Evolutionary conservation across 208 protist species (phyloP), one percentile per base, ranked within the genome.

Genomic region (Trypanosoma avium): DNA sequence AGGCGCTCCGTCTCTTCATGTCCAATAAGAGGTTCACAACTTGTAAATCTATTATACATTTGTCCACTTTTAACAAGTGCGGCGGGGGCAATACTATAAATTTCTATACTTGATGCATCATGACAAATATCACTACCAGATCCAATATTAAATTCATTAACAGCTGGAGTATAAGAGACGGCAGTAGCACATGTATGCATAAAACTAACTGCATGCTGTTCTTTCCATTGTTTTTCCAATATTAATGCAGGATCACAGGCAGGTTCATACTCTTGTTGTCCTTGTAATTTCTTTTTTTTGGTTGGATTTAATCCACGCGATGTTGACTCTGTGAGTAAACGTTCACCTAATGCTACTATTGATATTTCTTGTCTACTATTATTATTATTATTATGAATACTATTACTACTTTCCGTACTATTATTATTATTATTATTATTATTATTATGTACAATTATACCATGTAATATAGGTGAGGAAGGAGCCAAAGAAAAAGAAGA

Each of bases 341-440:
- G 67, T 70, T 88, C 82, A 5, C 87, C 87, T 2, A 93, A 75
- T 55, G 85, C 54, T 15, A 93, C 49, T 3, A 84, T 52, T 0
- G 67, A 60, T 6, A 54, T 72, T 29, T 56, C 54, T 30, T 68
- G 33, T 9, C 19, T 53, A 53, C 33, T 30, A 5, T 15, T 26
- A 27, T 19, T 27, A 8, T 57, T 53, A 15, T n/a, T 32, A 46
- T 6, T 38, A 26, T 10, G 17, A 35, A n/a, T 10, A 45, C 45
- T 43, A 47, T 46, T n/a, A n/a, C n/a, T n/a, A n/a, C n/a, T n/a
- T n/a, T n/a, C n/a, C n/a, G n/a, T 35, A n/a, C 19, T 53, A 53
- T 46, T 30, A 5, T 15, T 26, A 27, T 19, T 27, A 8, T 57
- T 53, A 15, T n/a, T 32, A 46, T 6, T 38, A 26, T 10, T 33